These are phyloP conservation scores for Hondaea fermentalgiana DNA, from an alignment of 108 stramenopile genomes.

Conservation along the genomic window DNA sequence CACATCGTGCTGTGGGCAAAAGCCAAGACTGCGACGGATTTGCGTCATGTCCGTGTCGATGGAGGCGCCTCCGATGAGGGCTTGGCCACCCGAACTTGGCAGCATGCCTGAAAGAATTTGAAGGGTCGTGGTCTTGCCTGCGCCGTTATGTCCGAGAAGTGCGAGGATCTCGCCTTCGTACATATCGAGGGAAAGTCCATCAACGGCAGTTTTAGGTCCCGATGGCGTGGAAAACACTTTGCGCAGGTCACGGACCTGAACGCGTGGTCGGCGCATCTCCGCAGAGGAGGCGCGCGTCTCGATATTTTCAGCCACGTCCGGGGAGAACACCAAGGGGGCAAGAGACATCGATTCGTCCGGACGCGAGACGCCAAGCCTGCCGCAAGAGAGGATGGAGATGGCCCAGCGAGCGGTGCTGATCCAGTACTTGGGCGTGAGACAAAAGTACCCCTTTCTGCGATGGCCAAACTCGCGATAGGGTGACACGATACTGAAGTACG, in stretches of 20 bases:
- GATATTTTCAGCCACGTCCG: neutral
- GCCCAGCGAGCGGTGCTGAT: neutral
- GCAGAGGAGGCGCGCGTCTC: neutral
- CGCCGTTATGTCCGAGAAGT: conserved; percentile 62
- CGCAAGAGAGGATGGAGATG: neutral
- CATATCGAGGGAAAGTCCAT: conserved; percentile 37
- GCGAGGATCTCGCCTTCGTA: conserved; percentile 60
- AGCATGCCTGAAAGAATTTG: conserved; percentile 56
- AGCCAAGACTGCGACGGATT: conserved; percentile 56
- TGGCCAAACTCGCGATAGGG: conserved; percentile 29
- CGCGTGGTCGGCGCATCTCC: neutral
- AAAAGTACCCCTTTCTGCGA: conserved; percentile 3
- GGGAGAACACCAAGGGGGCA: neutral
- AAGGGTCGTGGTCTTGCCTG: conserved; percentile 64
- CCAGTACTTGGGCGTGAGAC: conserved; percentile 21
- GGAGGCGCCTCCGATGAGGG: conserved; percentile 50
- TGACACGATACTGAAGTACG: conserved; percentile 34
- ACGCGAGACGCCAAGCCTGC: too few relatives aligned
- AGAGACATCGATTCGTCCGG: too few relatives aligned
- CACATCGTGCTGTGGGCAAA: conserved; percentile 66
- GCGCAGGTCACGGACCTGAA: conserved; percentile 16
- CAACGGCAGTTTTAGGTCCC: conserved; percentile 30
- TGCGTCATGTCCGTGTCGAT: conserved; percentile 37
- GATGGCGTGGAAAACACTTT: conserved; percentile 5
- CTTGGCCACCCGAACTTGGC: conserved; percentile 46